Base-by-base conservation (phyloP, 345 rosid genomes). In the Microthlaspi erraticum region DNA sequence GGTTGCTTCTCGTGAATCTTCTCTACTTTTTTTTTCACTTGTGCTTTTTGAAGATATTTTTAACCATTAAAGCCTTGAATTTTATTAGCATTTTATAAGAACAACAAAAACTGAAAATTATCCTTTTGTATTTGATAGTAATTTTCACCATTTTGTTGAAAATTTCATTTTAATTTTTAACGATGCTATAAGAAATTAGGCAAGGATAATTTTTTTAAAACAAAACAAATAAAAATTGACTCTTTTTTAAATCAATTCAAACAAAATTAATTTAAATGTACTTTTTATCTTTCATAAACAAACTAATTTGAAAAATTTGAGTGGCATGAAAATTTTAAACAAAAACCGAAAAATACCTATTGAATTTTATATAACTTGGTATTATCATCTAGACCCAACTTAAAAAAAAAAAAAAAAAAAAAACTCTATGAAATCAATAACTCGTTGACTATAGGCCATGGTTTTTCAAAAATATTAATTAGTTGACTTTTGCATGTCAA, bases 401-500 rank as follows among this genome's bases (percentile, higher is more conserved):
- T 34, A 36, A 55, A 33, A 55, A 26, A 7, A 51, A 52, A 10
- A 52, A 6, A 6, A 50, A 51, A 51, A 39, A 16, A 52, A 6
- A 6, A 50, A 51, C 12, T 53, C 1, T 20, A 53, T 39, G 39
- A 66, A 66, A 45, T 41, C 34, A 43, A 55, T 55, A 55, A 36
- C 12, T 38, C 52, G 53, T 73, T 65, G 66, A 72, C 64, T 64
- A 52, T 12, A 17, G 4, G 78, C 62, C 50, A 67, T 33, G 23
- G 26, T 12, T 67, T 68, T 43, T 44, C 0, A 19, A 41, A 64
- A 26, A 23, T 2, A 19, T 23, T 12, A 26, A 44, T 53, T 38
- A 76, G 71, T 55, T 76, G 70, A 68, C 70, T 63, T 68, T 69
- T 46, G n/a, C 54, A 53, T 53, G 68, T 67, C 74, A 54, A 62